Conservation (phyloP, 495 filamentous ascomycete genomes). For the Aspergillus olivimuriae region DNA sequence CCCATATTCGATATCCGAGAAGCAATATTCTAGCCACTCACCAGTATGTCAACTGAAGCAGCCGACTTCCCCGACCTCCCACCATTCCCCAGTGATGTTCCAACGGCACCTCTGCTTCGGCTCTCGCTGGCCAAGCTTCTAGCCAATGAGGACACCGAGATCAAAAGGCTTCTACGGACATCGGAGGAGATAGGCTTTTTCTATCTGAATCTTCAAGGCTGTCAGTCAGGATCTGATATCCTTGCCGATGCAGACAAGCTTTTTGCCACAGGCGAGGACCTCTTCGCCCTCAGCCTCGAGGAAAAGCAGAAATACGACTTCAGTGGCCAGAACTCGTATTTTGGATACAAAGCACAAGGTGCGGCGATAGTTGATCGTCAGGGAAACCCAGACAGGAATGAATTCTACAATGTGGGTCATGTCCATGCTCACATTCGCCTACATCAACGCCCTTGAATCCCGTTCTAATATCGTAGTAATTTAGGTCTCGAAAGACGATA, state of each 20-base stretch:
- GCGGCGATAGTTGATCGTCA: slow-evolving; percentile 42
- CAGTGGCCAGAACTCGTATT: slow-evolving; percentile 32
- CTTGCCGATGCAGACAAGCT: slow-evolving; percentile 39
- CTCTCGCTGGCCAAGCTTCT: slow-evolving; percentile 47
- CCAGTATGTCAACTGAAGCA: not conserved
- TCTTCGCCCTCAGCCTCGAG: slow-evolving; percentile 44
- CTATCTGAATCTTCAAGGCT: slow-evolving; percentile 49
- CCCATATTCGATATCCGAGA: too few species aligned
- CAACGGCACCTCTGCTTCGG: slow-evolving; percentile 48
- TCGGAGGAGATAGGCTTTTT: slow-evolving; percentile 57
- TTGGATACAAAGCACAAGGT: slow-evolving; percentile 54
- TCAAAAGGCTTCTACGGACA: slow-evolving; percentile 37
- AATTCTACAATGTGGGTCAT: slow-evolving; percentile 58
- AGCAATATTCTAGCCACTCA: too few species aligned
- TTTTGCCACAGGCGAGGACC: slow-evolving; percentile 36
- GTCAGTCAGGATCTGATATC: slow-evolving; percentile 30
- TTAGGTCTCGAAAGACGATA: slow-evolving; percentile 49
- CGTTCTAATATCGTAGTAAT: too few species aligned
- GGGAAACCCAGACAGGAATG: slow-evolving; percentile 51
- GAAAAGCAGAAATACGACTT: slow-evolving; percentile 51
- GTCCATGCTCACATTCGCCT: too few species aligned
- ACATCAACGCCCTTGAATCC: too few species aligned
- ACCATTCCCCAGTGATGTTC: slow-evolving; percentile 47
- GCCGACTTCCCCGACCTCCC: slow-evolving; percentile 31
- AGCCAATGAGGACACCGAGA: slow-evolving; percentile 33